These are phyloP conservation scores for Aphanomyces cochlioides DNA, from an alignment of 352 stramenopile genomes.

Conservation along the genomic window DNA sequence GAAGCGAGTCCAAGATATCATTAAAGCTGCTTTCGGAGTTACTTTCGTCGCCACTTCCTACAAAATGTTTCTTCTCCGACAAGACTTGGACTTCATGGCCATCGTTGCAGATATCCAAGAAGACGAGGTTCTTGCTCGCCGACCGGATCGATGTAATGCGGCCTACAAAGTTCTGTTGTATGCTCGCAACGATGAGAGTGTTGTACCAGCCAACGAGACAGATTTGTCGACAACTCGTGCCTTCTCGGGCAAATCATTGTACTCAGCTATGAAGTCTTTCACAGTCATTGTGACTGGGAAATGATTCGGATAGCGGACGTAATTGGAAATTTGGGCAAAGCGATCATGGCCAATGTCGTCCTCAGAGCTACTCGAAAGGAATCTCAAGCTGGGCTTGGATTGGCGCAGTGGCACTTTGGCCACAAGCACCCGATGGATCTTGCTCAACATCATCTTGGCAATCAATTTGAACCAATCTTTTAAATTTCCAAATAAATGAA, in stretches of 20 bases:
- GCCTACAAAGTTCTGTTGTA: slow-evolving; percentile 33
- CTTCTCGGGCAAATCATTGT: slow-evolving; percentile 48
- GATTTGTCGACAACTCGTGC: slow-evolving; percentile 50
- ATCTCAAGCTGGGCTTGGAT: not conserved
- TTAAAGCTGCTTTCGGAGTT: slow-evolving; percentile 55
- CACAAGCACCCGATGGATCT: not conserved
- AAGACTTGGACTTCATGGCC: slow-evolving; percentile 68
- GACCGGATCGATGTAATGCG: slow-evolving; percentile 72
- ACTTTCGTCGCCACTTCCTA: slow-evolving; percentile 33
- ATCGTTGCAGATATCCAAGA: slow-evolving; percentile 67
- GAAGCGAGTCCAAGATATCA: slow-evolving; percentile 61
- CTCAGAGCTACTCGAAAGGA: not conserved
- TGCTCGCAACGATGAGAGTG: not conserved
- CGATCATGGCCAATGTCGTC: slow-evolving; percentile 36
- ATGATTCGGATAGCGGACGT: slow-evolving; percentile 58
- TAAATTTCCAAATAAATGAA: too few relatives aligned
- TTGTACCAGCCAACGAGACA: slow-evolving; percentile 52
- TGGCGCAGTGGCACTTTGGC: not conserved
- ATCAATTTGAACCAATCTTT: too few relatives aligned
- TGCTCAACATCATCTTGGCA: not conserved
- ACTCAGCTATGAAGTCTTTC: slow-evolving; percentile 56
- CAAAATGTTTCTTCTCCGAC: slow-evolving; percentile 69
- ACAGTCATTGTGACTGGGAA: slow-evolving; percentile 69
- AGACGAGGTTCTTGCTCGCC: slow-evolving; percentile 81
- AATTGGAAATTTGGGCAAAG: slow-evolving; percentile 50